These are phyloP conservation scores for Lodderomyces beijingensis DNA, from an alignment of 1,139 yeast genomes.

Conservation along the genomic window DNA sequence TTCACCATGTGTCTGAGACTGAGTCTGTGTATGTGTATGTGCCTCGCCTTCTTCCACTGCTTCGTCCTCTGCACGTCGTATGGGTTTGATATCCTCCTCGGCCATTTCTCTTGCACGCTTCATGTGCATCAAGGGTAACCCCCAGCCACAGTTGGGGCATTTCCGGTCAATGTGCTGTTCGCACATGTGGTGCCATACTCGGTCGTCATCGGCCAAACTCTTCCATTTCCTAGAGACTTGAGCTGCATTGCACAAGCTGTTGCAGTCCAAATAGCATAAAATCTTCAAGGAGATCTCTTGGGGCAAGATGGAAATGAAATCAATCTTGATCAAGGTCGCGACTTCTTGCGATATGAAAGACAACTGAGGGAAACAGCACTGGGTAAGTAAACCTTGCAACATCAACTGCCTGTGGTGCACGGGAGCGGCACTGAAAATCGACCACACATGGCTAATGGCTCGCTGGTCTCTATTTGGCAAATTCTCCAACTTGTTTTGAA, in stretches of 20 bases:
- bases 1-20: background rate
- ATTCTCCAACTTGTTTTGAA: slow-evolving; percentile 56
- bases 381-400: slow-evolving; percentile 76
- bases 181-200: slow-evolving; percentile 98
- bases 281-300: slow-evolving; percentile 80
- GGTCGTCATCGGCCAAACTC: slow-evolving; percentile 85
- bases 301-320: slow-evolving; percentile 81
- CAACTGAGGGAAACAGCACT: slow-evolving; percentile 93
- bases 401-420: slow-evolving; percentile 66
- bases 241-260: slow-evolving; percentile 87
- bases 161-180: slow-evolving; percentile 96
- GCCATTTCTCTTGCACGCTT: slow-evolving; percentile 58
- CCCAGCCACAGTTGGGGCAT: slow-evolving; percentile 99
- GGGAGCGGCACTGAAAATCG: slow-evolving; percentile 71
- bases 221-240: slow-evolving; percentile 89
- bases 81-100: slow-evolving; percentile 20
- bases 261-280: slow-evolving; percentile 84
- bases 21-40: slow-evolving; percentile 1
- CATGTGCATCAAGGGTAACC: slow-evolving; percentile 86
- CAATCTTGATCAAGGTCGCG: slow-evolving; percentile 75
- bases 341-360: slow-evolving; percentile 81
- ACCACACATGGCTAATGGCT: slow-evolving; percentile 73
- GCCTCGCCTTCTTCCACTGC: slow-evolving; percentile 3
- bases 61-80: slow-evolving; percentile 19
- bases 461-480: slow-evolving; percentile 62